A percentile compares a stretch with the other conserved stretches of the same genome.
Evolutionary conservation across 495 filamentous ascomycete genomes (phyloP).

Genomic region (Penicillium cosmopolitanum): DNA sequence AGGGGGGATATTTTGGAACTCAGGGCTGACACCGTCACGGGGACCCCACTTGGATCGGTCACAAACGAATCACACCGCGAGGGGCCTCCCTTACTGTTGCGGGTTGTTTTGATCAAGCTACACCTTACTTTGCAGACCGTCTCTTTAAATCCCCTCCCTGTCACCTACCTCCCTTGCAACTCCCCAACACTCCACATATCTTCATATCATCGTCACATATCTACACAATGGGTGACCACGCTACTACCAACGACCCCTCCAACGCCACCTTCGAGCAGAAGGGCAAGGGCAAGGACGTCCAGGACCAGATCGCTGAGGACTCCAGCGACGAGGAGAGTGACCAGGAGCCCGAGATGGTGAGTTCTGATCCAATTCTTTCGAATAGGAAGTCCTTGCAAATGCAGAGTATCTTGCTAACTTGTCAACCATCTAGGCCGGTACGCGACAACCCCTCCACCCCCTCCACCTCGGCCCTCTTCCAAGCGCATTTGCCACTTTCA

Average conservation of each 20-base stretch:
- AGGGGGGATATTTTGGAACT: constrained; percentile 6
- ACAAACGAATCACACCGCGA: constrained; percentile 26
- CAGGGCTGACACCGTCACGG: constrained; percentile 27
- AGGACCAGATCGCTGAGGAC: constrained; percentile 54
- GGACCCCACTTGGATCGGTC: constrained; percentile 16
- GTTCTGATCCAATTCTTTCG: constrained; percentile 26
- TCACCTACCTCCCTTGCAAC: constrained; percentile 8
- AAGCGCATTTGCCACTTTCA: constrained; percentile 2
- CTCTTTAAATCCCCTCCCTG: constrained; percentile 25
- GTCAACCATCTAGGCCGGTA: not conserved
- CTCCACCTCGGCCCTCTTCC: not conserved
- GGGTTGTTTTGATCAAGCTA: constrained; percentile 34
- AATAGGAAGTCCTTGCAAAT: too few relatives aligned
- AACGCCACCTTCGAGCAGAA: constrained; percentile 45
- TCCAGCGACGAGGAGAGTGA: constrained; percentile 71
- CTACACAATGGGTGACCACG: constrained; percentile 46
- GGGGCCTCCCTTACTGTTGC: constrained; percentile 34
- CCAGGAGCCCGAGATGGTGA: constrained; percentile 66
- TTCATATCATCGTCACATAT: constrained; percentile 9
- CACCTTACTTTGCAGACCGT: constrained; percentile 33
- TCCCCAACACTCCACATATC: constrained; percentile 6
- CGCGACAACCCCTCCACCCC: constrained; percentile 5
- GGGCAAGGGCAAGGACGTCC: constrained; percentile 67
- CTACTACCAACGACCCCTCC: constrained; percentile 37
- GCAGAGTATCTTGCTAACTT: not conserved